Evolutionary conservation across 768 basidiomycete genomes (phyloP).

Genomic region (Suillus clintonianus): DNA sequence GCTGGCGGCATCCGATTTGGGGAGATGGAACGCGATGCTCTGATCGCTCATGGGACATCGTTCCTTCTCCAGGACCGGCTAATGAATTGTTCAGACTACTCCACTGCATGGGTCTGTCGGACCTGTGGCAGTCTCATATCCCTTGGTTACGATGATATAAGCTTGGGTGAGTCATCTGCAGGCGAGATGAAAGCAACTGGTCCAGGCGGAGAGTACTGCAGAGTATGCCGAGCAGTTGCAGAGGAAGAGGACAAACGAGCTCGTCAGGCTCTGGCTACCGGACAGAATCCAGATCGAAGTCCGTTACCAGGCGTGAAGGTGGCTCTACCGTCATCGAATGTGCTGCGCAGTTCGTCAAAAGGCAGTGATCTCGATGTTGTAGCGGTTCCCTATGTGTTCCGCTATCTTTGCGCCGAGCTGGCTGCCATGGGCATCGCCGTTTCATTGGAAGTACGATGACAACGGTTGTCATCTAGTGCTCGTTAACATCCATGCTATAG

Average conservation of each 20-base stretch:
- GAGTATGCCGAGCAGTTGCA: slow-evolving; percentile 80
- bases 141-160: slow-evolving; percentile 90
- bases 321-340: slow-evolving; percentile 65
- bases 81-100: slow-evolving; percentile 99
- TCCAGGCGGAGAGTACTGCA: slow-evolving; percentile 90
- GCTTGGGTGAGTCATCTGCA: slow-evolving; percentile 61
- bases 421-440: slow-evolving; percentile 98
- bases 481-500: not conserved
- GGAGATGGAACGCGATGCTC: slow-evolving; percentile 99
- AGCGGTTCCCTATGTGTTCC: slow-evolving; percentile 93
- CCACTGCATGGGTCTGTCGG: slow-evolving; percentile 98
- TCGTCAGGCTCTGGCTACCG: slow-evolving; percentile 60
- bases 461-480: not conserved
- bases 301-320: slow-evolving; percentile 59
- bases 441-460: slow-evolving; percentile 72
- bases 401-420: slow-evolving; percentile 92
- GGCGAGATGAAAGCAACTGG: slow-evolving; percentile 60
- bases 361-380: slow-evolving; percentile 92
- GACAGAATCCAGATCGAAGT: slow-evolving; percentile 43
- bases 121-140: slow-evolving; percentile 95
- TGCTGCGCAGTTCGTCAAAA: slow-evolving; percentile 58
- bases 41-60: slow-evolving; percentile 97
- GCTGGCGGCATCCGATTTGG: slow-evolving; percentile 99
- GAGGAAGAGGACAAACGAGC: slow-evolving; percentile 65
- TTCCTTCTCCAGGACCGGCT: slow-evolving; percentile 97